Conservation (phyloP, 768 basidiomycete species). For the Auriculariales sp. region DNA sequence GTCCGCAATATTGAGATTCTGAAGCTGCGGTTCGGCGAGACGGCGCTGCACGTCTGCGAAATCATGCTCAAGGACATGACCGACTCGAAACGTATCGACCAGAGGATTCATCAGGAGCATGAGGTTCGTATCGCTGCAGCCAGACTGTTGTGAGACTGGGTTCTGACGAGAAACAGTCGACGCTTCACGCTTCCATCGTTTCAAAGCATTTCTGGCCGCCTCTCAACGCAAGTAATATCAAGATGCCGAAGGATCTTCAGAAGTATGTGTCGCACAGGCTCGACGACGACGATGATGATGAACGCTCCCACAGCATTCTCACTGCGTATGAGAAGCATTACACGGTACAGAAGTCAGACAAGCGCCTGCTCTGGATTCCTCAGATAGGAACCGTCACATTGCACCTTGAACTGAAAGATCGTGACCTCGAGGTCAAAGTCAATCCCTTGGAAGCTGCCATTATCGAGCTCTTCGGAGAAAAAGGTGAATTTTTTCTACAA, state of each 20-base stretch:
- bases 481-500: slow-evolving; percentile 25
- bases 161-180: slow-evolving; percentile 32
- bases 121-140: slow-evolving; percentile 22
- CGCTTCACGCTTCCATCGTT: slow-evolving; percentile 79
- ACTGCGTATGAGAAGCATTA: slow-evolving; percentile 66
- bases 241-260: slow-evolving; percentile 77
- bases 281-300: background rate
- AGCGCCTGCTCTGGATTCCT: slow-evolving; percentile 77
- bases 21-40: slow-evolving; percentile 91
- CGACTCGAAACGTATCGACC: slow-evolving; percentile 81
- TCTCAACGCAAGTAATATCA: slow-evolving; percentile 54
- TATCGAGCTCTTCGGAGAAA: slow-evolving; percentile 69
- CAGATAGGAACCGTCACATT: slow-evolving; percentile 77
- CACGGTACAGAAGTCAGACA: slow-evolving; percentile 80
- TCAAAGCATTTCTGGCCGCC: slow-evolving; percentile 94
- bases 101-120: slow-evolving; percentile 67
- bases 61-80: slow-evolving; percentile 98
- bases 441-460: slow-evolving; percentile 84
- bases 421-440: slow-evolving; percentile 58
- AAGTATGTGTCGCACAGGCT: slow-evolving; percentile 29
- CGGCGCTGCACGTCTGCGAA: slow-evolving; percentile 86
- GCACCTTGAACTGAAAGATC: slow-evolving; percentile 71
- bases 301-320: slow-evolving; percentile 26
- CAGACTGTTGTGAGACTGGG: background rate
- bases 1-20: slow-evolving; percentile 82